phyloP scores from a whole-genome alignment of 192 early-diverging fungal species.

The Mortierella alpina region DNA sequence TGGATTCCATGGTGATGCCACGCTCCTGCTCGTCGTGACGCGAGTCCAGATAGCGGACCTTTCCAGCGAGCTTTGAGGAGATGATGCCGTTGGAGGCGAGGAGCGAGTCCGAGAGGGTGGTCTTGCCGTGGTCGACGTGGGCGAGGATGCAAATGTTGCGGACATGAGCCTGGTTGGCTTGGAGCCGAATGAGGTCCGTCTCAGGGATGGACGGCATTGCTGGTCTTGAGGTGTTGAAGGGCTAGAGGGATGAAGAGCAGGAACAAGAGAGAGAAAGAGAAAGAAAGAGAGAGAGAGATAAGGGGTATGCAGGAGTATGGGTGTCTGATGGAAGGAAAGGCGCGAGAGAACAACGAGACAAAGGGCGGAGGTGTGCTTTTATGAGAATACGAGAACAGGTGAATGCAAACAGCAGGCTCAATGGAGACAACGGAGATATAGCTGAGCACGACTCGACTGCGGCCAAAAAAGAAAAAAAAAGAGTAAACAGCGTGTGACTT shows the following conservation, averaged over 20 bases:
- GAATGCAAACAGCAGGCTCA: neutral
- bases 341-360: too few relatives aligned
- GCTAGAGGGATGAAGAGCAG: neutral
- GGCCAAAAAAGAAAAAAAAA: neutral
- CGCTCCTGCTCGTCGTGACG: slow-evolving; percentile 98
- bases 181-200: slow-evolving; percentile 74
- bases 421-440: neutral
- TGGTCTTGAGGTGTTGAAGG: neutral
- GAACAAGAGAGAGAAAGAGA: neutral
- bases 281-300: neutral
- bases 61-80: slow-evolving; percentile 92
- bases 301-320: too few relatives aligned
- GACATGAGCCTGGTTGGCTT: slow-evolving; percentile 75
- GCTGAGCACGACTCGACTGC: neutral
- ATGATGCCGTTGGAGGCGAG: slow-evolving; percentile 99
- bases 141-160: slow-evolving; percentile 98
- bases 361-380: too few relatives aligned
- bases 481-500: neutral
- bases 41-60: slow-evolving; percentile 94
- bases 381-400: neutral
- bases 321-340: too few relatives aligned
- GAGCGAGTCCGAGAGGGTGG: slow-evolving; percentile 94
- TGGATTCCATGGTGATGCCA: slow-evolving; percentile 99
- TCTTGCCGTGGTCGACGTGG: slow-evolving; percentile 99
- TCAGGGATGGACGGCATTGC: slow-evolving; percentile 71